A percentile compares a stretch with the other conserved stretches of the same genome.
phyloP scores from a whole-genome alignment of 2,329 filamentous ascomycete species.

The Colletotrichum sp. region DNA sequence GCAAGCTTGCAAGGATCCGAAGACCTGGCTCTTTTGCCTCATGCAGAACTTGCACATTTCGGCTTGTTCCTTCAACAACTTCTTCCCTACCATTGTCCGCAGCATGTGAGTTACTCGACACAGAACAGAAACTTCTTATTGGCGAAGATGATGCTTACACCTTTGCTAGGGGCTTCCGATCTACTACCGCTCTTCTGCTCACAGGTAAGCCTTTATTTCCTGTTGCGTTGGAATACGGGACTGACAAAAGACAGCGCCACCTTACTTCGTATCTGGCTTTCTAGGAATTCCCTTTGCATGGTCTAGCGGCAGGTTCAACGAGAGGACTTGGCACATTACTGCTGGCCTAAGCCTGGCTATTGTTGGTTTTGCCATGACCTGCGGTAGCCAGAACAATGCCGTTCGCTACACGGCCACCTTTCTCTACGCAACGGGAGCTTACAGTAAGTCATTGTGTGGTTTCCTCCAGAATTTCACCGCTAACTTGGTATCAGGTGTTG shows the following conservation, averaged over 20 bases:
- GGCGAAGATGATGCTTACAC: not conserved
- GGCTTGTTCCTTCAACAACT: slow-evolving; percentile 25
- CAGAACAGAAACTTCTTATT: fast-evolving
- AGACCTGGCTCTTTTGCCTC: slow-evolving; percentile 32
- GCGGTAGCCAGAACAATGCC: not conserved
- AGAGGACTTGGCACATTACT: slow-evolving; percentile 53
- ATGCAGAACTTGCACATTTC: slow-evolving; percentile 7
- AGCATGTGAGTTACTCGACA: not conserved
- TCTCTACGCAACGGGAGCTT: slow-evolving; percentile 4
- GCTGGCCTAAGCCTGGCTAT: slow-evolving; percentile 44
- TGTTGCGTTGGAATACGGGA: not conserved
- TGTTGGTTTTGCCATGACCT: slow-evolving; percentile 11
- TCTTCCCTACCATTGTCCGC: slow-evolving; percentile 24
- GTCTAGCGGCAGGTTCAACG: slow-evolving; percentile 50
- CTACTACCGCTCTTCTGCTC: slow-evolving; percentile 38
- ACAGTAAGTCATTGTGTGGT: not conserved
- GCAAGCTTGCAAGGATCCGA: slow-evolving; percentile 11
- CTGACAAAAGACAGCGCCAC: not conserved
- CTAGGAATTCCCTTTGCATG: slow-evolving; percentile 24
- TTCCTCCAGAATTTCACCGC: not conserved
- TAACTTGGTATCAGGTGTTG: not conserved
- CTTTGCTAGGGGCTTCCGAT: not conserved
- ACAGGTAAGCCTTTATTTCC: not conserved
- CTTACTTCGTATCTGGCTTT: slow-evolving; percentile 28
- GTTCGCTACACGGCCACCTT: slow-evolving; percentile 21